Percentiles rank a stretch among this genome's conserved stretches.
These are phyloP conservation scores for Aspergillus oerlinghausenensis DNA, from an alignment of 2,329 filamentous ascomycete genomes.

Conservation along the genomic window DNA sequence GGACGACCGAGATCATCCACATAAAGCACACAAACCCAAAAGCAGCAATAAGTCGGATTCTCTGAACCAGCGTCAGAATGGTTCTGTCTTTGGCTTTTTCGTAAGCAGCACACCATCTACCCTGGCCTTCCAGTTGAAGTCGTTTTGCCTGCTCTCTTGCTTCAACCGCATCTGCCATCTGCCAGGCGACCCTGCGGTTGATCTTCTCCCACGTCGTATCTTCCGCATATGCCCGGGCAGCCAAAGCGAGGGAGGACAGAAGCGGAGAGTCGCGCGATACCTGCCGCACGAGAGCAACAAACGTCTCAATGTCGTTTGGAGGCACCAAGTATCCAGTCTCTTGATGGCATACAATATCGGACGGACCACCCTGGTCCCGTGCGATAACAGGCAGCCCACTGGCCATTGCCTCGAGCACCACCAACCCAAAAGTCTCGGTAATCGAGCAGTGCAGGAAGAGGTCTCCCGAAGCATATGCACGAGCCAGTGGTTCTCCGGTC, in stretches of 20 bases:
- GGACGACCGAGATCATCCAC: slow-evolving; percentile 36
- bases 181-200: slow-evolving; percentile 64
- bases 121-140: background rate
- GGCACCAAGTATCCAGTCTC: slow-evolving; percentile 58
- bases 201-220: slow-evolving; percentile 68
- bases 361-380: slow-evolving; percentile 64
- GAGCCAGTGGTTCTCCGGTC: slow-evolving; percentile 57
- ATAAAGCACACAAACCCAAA: slow-evolving; percentile 32
- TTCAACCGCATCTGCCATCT: slow-evolving; percentile 49
- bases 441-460: slow-evolving; percentile 68
- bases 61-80: slow-evolving; percentile 16
- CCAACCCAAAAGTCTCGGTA: slow-evolving; percentile 67
- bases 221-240: slow-evolving; percentile 54
- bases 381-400: slow-evolving; percentile 66
- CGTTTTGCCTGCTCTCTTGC: background rate
- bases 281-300: slow-evolving; percentile 51
- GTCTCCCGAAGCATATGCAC: slow-evolving; percentile 63
- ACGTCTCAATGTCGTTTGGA: slow-evolving; percentile 55
- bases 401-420: slow-evolving; percentile 67
- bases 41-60: slow-evolving; percentile 23
- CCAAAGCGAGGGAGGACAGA: slow-evolving; percentile 43
- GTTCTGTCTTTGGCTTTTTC: background rate
- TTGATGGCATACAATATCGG: slow-evolving; percentile 59
- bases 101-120: background rate
- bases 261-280: slow-evolving; percentile 46